A percentile compares a stretch with the other conserved stretches of the same genome.
Conservation (phyloP, 805 yeast species). For the Yarrowia porcina region DNA sequence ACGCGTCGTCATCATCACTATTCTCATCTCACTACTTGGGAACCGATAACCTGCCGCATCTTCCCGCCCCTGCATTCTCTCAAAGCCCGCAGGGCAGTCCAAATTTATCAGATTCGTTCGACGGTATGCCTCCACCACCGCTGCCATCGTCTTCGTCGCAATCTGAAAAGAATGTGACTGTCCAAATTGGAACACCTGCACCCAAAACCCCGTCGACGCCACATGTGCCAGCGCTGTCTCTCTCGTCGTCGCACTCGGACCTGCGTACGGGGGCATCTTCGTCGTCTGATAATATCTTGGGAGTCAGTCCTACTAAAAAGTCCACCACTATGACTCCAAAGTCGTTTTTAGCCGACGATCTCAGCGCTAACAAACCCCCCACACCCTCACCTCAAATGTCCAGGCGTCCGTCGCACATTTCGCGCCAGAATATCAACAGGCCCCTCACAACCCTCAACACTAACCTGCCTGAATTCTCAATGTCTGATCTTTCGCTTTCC, state of each 20-base stretch:
- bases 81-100: conserved; percentile 19
- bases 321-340: conserved; percentile 10
- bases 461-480: conserved; percentile 18
- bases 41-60: background rate
- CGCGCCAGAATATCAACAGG: conserved; percentile 13
- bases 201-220: conserved; percentile 8
- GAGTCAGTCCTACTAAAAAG: conserved; percentile 18
- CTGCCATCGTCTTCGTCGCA: background rate
- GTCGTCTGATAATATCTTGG: background rate
- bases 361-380: background rate
- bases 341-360: conserved; percentile 8
- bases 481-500: conserved; percentile 19
- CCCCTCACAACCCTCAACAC: conserved; percentile 14
- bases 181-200: conserved; percentile 10
- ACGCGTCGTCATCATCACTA: background rate
- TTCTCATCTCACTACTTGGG: conserved; percentile 3
- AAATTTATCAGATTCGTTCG: conserved; percentile 14
- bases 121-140: conserved; percentile 26
- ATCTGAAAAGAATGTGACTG: conserved; percentile 15
- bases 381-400: conserved; percentile 14
- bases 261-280: background rate
- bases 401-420: conserved; percentile 6
- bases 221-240: conserved; percentile 13
- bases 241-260: conserved; percentile 7
- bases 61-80: conserved; percentile 12